Base-by-base conservation (phyloP, 768 basidiomycete species). In the Antrodiella citrinella region DNA sequence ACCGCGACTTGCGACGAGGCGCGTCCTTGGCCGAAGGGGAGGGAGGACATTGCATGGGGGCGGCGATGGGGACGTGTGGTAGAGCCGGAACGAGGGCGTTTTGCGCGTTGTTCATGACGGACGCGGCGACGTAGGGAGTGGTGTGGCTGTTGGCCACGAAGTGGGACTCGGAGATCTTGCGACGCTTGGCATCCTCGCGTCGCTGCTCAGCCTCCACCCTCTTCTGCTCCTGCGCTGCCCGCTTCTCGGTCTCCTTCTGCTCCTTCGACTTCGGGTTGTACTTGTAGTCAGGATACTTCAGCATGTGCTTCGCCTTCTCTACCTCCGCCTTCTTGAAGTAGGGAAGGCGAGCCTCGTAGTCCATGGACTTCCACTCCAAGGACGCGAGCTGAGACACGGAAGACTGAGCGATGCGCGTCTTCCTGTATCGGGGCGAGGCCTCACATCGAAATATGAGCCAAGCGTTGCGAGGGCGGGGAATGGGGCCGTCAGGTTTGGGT, bases 231-330 rank as follows among this genome's bases (percentile, higher is more conserved):
- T 35, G 7, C n/a, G n/a, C n/a, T n/a, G n/a, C n/a, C n/a, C n/a
- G n/a, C 30, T 35, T 35, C 30, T 35, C 15, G 7, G 30, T 15
- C 1, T 50, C 52, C 44, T 59, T 60, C 19, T 58, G 50, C 22
- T 54, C 57, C 45, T 58, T 59, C 45, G 55, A 55, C 48, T 47
- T 50, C 7, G 64, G 64, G 9, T 55, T 44, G 48, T 59, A 65
- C 44, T 62, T 59, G 51, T 64, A 66, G 26, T 46, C 51, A 1
- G 65, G 65, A 42, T 63, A 62, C 48, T 21, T 25, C 26, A 20
- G n/a, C 20, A 40, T 20, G 52, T 66, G 65, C 51, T 62, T 51
- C 7, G 49, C 49, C 49, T 62, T 62, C 13, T 49, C 55, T 19
- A 38, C 35, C 10, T 10, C 10, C 10, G 10, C 35, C 10, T 10